Percentiles rank a stretch among this genome's conserved stretches.
phyloP scores from a whole-genome alignment of 768 basidiomycete genomes.

The Boletus eberwhitei region DNA sequence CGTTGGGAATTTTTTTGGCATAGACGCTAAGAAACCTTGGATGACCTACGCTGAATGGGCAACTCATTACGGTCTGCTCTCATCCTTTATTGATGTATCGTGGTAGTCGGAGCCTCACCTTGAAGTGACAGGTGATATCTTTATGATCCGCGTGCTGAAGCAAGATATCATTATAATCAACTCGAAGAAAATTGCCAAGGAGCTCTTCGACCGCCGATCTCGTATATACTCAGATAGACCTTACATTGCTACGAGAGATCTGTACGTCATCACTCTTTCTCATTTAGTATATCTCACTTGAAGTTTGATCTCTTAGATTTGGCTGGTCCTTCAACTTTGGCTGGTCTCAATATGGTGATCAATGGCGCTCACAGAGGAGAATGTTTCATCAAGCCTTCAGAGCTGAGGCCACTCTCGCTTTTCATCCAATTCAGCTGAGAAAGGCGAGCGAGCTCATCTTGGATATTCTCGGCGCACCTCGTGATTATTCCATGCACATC shows the following conservation, averaged over 20 bases:
- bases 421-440: constrained; percentile 16
- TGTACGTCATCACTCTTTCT: constrained; percentile 4
- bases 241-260: constrained; percentile 9
- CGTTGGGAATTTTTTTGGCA: constrained; percentile 16
- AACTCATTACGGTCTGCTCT: constrained; percentile 13
- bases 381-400: constrained; percentile 25
- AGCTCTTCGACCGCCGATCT: constrained; percentile 27
- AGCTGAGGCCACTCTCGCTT: constrained; percentile 11
- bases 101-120: background rate
- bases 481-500: constrained; percentile 1
- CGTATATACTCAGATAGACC: constrained; percentile 29
- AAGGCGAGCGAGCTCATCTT: constrained; percentile 17
- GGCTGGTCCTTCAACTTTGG: constrained; percentile 20
- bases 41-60: constrained; percentile 19
- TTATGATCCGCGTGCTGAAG: constrained; percentile 19
- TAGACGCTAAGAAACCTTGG: constrained; percentile 19
- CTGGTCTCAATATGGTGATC: constrained; percentile 19
- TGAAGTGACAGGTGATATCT: constrained; percentile 14
- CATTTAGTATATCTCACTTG: background rate
- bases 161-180: constrained; percentile 26
- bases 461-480: constrained; percentile 11
- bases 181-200: constrained; percentile 25
- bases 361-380: constrained; percentile 23
- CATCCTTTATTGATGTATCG: background rate
- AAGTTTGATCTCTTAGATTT: constrained; percentile 6